Base-by-base conservation (phyloP, 208 protist genomes). In the Trypanosoma mega region DNA sequence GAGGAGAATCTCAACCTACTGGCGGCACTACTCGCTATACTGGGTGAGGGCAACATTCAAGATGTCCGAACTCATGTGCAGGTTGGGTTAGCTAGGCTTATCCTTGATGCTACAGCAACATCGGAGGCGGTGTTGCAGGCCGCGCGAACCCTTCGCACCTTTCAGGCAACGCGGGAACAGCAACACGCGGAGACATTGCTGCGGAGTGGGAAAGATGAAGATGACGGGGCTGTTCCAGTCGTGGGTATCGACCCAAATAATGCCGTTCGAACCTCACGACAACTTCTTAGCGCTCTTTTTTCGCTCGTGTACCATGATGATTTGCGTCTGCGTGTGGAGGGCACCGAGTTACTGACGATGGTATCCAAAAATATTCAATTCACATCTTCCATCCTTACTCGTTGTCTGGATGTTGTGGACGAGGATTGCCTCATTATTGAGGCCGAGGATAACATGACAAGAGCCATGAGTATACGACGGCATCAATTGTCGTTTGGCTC, bases 371-470 rank as follows among this genome's bases (percentile, higher is more conserved):
- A 93, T 66, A 76, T 85, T 49, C 54, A 68, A 3, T 65, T 96
- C 44, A 84, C 79, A n/a, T 72, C 63, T 8, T 55, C 60, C 14
- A 80, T 91, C 9, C 74, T 96, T 18, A 79, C 64, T 5, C 70
- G 72, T 3, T 88, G 80, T 68, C 64, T 96, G 43, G 89, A 93
- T 27, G 71, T 81, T 11, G 60, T 96, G 6, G 84, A 96, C 44
- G 82, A 90, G 37, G 80, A 92, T 52, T 47, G 64, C 7, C 67
- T 86, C 33, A 63, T 53, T 6, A 82, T 94, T 55, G 68, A 70
- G 6, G 54, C 59, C 8, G 64, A 75, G 9, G 71, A 86, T 18
- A 70, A 78, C 27, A 63, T 69, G 3, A 54, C 36, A 23, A 53
- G 44, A 7, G 70, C 80, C 12, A 57, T 71, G 36, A 71, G 23